Percentiles rank a stretch among this genome's conserved stretches.
Conservation (phyloP, 352 stramenopile species). For the Lagenidium sp. region DNA sequence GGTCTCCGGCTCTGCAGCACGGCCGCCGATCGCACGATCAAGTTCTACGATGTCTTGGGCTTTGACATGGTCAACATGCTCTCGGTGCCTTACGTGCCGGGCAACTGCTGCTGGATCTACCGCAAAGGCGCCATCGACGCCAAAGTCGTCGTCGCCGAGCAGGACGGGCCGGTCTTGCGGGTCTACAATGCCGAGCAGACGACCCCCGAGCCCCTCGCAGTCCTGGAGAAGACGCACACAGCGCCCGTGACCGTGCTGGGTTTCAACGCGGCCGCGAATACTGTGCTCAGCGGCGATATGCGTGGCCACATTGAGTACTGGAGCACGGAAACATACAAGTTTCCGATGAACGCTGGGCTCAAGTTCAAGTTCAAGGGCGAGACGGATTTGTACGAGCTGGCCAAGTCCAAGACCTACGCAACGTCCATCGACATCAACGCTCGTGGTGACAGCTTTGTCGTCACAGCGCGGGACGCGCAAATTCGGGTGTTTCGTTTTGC, state of each 20-base stretch:
- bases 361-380: conserved; percentile 94
- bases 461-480: conserved; percentile 82
- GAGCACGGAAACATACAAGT: conserved; percentile 62
- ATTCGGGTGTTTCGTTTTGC: conserved; percentile 87
- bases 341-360: conserved; percentile 19
- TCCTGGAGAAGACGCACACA: conserved; percentile 84
- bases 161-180: conserved; percentile 48
- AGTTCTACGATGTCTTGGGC: conserved; percentile 97
- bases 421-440: conserved; percentile 65
- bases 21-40: conserved; percentile 89
- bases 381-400: conserved; percentile 95
- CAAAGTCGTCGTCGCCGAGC: conserved; percentile 75
- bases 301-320: conserved; percentile 95
- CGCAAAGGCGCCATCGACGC: conserved; percentile 39
- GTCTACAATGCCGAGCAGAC: conserved; percentile 83
- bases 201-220: conserved; percentile 36
- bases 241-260: conserved; percentile 84
- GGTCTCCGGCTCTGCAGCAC: conserved; percentile 82
- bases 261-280: conserved; percentile 82
- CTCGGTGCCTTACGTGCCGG: conserved; percentile 54
- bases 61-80: conserved; percentile 99
- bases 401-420: conserved; percentile 87
- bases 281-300: conserved; percentile 88
- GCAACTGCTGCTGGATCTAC: conserved; percentile 70
- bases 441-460: conserved; percentile 72